Percentiles rank a stretch among this genome's conserved stretches.
phyloP scores from a whole-genome alignment of 306 rosid species.

The Medicago ruthenica region DNA sequence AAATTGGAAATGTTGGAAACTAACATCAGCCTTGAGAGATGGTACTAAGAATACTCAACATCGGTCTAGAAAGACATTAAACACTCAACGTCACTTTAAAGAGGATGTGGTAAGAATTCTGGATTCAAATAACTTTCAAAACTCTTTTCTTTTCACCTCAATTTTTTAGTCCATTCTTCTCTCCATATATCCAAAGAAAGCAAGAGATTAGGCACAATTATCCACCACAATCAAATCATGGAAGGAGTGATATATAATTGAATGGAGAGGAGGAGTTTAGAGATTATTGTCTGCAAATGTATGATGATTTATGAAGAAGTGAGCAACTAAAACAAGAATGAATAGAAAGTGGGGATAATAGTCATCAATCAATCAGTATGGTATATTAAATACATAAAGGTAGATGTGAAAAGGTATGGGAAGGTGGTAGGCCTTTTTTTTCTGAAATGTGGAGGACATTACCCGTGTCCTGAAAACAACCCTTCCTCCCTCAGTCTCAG shows the following conservation, averaged over 20 bases:
- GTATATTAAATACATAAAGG: constrained; percentile 60
- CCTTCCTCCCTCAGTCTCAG: constrained; percentile 2
- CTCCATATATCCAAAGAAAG: background rate
- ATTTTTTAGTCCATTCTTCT: no score
- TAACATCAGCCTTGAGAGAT: no score
- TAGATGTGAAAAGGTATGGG: constrained; percentile 41
- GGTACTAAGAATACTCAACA: no score
- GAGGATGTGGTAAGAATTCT: no score
- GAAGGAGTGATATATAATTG: background rate
- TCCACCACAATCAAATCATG: background rate
- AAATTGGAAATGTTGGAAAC: no score
- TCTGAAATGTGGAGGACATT: constrained; percentile 37
- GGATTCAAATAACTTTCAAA: no score
- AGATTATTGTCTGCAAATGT: background rate
- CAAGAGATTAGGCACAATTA: background rate
- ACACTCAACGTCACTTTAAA: no score
- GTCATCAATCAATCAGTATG: constrained; percentile 27
- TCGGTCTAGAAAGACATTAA: no score
- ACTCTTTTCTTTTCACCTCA: no score
- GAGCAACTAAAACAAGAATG: constrained; percentile 26
- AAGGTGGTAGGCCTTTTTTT: background rate
- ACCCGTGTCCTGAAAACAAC: constrained; percentile 68
- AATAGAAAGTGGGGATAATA: constrained; percentile 40
- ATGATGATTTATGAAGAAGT: background rate
- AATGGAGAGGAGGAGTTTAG: background rate